Conservation (phyloP, 148 eudicot genomes). For the Camellia japonica region DNA sequence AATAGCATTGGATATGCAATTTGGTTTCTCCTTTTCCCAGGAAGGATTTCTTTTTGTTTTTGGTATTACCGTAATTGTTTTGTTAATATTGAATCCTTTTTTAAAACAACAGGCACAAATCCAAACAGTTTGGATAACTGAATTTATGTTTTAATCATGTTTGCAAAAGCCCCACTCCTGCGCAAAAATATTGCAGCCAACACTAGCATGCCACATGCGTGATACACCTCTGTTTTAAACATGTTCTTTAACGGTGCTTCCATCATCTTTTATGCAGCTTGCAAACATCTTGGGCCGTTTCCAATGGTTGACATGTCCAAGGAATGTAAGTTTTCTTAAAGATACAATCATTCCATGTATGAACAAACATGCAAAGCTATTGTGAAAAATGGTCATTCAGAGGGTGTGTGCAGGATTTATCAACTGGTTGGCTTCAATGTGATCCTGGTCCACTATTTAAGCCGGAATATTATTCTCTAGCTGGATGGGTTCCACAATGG, state of each 20-base stretch:
- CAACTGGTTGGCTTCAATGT: constrained; percentile 95
- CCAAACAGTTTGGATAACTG: too few relatives aligned
- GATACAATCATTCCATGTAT: background rate
- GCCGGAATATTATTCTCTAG: constrained; percentile 60
- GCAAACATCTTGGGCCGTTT: constrained; percentile 86
- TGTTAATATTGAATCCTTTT: too few relatives aligned
- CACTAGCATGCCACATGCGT: too few relatives aligned
- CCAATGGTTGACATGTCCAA: constrained; percentile 87
- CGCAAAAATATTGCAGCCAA: too few relatives aligned
- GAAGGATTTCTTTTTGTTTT: too few relatives aligned
- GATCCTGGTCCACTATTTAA: constrained; percentile 79
- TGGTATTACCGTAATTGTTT: too few relatives aligned
- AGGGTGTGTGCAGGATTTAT: constrained; percentile 59
- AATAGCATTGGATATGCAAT: too few relatives aligned
- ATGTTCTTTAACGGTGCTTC: background rate
- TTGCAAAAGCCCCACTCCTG: too few relatives aligned
- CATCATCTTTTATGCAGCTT: constrained; percentile 46
- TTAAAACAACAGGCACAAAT: too few relatives aligned
- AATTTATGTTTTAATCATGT: too few relatives aligned
- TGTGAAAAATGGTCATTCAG: constrained; percentile 1
- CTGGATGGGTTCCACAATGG: constrained; percentile 64
- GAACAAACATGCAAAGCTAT: background rate
- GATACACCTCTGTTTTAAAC: too few relatives aligned
- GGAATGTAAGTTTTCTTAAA: constrained; percentile 44
- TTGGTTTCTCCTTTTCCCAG: too few relatives aligned